A percentile compares a stretch with the other conserved stretches of the same genome.
Conservation (phyloP, 352 stramenopile species). For the Phytophthora nicotianae region DNA sequence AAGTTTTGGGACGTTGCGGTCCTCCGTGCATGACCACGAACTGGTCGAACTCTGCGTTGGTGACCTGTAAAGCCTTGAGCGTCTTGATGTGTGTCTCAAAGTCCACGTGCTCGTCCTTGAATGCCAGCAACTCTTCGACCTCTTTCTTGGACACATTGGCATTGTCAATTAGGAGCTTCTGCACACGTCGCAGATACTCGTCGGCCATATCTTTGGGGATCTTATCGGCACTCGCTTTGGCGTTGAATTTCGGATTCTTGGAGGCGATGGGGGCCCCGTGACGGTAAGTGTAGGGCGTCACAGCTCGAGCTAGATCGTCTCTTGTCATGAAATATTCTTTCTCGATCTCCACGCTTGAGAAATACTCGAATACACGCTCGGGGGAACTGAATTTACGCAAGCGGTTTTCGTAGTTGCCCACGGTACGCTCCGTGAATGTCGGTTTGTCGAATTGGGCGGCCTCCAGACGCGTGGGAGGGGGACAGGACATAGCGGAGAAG, state of each 20-base stretch:
- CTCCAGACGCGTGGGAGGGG: conserved; percentile 26
- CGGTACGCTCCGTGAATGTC: conserved; percentile 77
- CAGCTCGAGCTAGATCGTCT: conserved; percentile 76
- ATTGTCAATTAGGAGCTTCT: conserved; percentile 63
- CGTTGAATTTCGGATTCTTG: conserved; percentile 87
- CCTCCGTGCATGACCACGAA: conserved; percentile 77
- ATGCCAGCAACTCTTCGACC: conserved; percentile 58
- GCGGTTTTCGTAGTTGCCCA: conserved; percentile 91
- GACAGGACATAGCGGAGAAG: conserved; percentile 9
- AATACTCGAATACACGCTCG: conserved; percentile 92
- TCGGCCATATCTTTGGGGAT: conserved; percentile 49
- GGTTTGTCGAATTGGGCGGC: conserved; percentile 28
- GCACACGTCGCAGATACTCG: conserved; percentile 58
- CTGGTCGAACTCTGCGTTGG: conserved; percentile 82
- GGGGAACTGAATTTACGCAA: conserved; percentile 84
- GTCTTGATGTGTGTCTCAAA: conserved; percentile 87
- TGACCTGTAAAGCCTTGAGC: conserved; percentile 75
- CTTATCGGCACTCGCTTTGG: conserved; percentile 58
- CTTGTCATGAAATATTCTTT: conserved; percentile 86
- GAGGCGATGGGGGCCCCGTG: conserved; percentile 70
- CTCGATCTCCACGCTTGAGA: conserved; percentile 86
- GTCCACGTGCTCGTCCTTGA: conserved; percentile 67
- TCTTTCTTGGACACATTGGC: conserved; percentile 49
- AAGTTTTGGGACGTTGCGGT: conserved; percentile 64
- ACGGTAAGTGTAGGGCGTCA: conserved; percentile 86